Evolutionary conservation across 768 basidiomycete species (phyloP).

Genomic region (Tremella fuciformis): DNA sequence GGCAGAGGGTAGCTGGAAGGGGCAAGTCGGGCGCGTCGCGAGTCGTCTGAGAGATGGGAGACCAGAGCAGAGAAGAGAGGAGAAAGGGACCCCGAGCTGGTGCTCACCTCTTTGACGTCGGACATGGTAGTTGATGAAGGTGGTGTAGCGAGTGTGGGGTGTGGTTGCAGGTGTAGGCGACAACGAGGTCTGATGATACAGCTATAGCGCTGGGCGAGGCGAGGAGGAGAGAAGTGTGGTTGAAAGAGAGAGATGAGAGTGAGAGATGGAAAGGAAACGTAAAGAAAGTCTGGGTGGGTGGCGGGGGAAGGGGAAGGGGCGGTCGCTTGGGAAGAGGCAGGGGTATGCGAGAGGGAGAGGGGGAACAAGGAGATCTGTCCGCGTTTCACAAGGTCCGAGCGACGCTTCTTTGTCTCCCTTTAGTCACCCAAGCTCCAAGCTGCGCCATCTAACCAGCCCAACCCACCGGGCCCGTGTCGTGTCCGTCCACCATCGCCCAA

Average conservation of each 20-base stretch:
- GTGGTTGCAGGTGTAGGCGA: neutral
- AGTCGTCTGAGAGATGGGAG: neutral
- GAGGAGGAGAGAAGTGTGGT: neutral
- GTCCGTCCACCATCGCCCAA: no score
- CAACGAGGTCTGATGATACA: neutral
- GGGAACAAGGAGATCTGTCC: no score
- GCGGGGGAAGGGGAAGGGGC: neutral
- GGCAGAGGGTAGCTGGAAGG: no score
- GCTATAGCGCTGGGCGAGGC: no score
- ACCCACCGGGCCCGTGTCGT: no score
- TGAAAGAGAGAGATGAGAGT: conserved; percentile 4
- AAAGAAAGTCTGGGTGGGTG: neutral
- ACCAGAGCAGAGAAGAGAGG: neutral
- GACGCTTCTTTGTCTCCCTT: no score
- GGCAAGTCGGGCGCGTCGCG: no score
- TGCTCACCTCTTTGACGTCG: conserved; percentile 5
- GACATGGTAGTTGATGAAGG: neutral
- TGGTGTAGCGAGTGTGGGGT: neutral
- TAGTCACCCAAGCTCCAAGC: no score
- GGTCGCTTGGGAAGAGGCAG: no score
- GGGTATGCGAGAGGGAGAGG: no score
- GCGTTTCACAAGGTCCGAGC: no score
- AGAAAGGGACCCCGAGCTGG: conserved; percentile 1
- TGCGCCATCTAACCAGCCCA: no score
- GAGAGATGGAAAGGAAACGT: conserved; percentile 1